A percentile compares a stretch with the other conserved stretches of the same genome.
phyloP scores from a whole-genome alignment of 345 rosid species.

The Lumnitzera littorea region DNA sequence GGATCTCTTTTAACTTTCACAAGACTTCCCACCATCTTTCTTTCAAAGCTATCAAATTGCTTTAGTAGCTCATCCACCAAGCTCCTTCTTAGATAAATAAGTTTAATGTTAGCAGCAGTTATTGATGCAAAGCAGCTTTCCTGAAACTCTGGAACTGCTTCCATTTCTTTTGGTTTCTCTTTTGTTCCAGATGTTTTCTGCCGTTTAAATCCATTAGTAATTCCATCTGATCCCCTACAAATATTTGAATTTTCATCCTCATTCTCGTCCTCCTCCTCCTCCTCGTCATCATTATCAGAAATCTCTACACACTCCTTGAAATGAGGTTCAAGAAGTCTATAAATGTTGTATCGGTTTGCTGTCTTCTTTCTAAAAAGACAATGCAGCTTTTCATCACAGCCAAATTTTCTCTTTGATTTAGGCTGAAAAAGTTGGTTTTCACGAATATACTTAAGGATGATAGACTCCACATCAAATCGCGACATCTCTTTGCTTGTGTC shows the following conservation, averaged over 20 bases:
- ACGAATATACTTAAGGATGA: slow-evolving; percentile 26
- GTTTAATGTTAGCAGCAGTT: slow-evolving; percentile 34
- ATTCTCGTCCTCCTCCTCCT: slow-evolving; percentile 9
- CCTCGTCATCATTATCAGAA: slow-evolving; percentile 19
- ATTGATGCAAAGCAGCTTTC: slow-evolving; percentile 35
- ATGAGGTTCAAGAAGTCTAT: slow-evolving; percentile 26
- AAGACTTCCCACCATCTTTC: slow-evolving; percentile 44
- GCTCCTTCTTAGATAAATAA: slow-evolving; percentile 41
- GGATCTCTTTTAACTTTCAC: slow-evolving; percentile 44
- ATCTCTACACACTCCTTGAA: slow-evolving; percentile 26
- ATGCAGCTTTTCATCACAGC: slow-evolving; percentile 36
- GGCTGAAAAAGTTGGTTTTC: slow-evolving; percentile 32
- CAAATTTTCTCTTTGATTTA: slow-evolving; percentile 25
- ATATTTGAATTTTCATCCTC: neutral
- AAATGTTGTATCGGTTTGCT: slow-evolving; percentile 21
- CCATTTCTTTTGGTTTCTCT: slow-evolving; percentile 14
- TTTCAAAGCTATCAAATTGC: slow-evolving; percentile 32
- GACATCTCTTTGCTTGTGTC: slow-evolving; percentile 28
- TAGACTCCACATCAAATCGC: slow-evolving; percentile 19
- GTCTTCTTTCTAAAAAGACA: slow-evolving; percentile 36
- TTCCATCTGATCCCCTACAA: neutral
- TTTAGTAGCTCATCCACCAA: slow-evolving; percentile 35
- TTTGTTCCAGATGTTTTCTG: slow-evolving; percentile 4
- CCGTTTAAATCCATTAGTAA: slow-evolving; percentile 9
- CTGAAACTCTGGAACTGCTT: slow-evolving; percentile 9